Conservation (phyloP, 2,329 filamentous ascomycete genomes). For the Cladophialophora psammophila region DNA sequence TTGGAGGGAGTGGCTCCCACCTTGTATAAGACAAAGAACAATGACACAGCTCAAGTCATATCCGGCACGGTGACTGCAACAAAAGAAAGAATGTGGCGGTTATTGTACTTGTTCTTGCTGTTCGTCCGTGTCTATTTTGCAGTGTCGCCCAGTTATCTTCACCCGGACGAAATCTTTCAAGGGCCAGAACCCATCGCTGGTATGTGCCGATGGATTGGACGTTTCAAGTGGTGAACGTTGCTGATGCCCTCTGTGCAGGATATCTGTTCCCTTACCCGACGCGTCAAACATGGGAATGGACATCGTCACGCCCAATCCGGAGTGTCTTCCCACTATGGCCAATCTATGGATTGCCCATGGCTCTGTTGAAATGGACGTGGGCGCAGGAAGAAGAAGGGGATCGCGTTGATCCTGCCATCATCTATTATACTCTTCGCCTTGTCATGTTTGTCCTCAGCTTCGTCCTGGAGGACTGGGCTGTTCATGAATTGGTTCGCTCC, state of each 20-base stretch:
- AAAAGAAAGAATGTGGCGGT: constrained; percentile 77
- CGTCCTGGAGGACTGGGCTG: constrained; percentile 95
- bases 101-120: constrained; percentile 83
- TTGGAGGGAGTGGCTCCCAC: constrained; percentile 23
- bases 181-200: constrained; percentile 96
- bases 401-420: constrained; percentile 79
- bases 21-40: constrained; percentile 27
- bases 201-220: constrained; percentile 51
- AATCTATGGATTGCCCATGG: constrained; percentile 92
- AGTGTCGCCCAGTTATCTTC: constrained; percentile 91
- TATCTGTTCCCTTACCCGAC: constrained; percentile 92
- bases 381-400: constrained; percentile 80
- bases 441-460: constrained; percentile 97
- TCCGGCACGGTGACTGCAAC: constrained; percentile 32
- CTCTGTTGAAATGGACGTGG: constrained; percentile 90
- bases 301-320: constrained; percentile 83
- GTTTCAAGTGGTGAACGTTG: not conserved
- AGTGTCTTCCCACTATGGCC: constrained; percentile 98
- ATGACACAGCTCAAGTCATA: constrained; percentile 31
- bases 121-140: constrained; percentile 93
- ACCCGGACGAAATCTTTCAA: constrained; percentile 99
- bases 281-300: constrained; percentile 95
- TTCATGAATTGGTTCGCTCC: constrained; percentile 86
- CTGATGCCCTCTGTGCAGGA: constrained; percentile 61
- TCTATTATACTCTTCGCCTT: constrained; percentile 87